These are phyloP conservation scores for Lunularia cruciata DNA, from an alignment of 225 moss, liverwort and hornwort genomes.

Conservation along the genomic window DNA sequence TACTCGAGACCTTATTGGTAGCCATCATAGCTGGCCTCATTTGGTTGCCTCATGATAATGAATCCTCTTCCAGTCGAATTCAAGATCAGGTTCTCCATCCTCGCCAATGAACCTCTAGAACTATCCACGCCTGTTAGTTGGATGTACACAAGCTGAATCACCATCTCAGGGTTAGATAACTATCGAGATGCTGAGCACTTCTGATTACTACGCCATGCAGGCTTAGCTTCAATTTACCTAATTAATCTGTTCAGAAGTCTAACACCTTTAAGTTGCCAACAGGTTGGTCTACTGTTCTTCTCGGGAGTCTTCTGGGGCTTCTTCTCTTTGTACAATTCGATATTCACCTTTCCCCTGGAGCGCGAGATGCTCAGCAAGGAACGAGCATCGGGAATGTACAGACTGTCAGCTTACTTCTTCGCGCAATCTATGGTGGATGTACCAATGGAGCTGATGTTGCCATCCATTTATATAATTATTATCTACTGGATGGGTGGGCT, in stretches of 20 bases:
- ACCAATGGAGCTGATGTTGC: constrained; percentile 66
- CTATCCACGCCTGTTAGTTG: too few relatives aligned
- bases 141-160: too few relatives aligned
- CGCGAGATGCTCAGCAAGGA: constrained; percentile 73
- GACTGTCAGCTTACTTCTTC: constrained; percentile 66
- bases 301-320: constrained; percentile 68
- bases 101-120: not conserved
- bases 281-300: constrained; percentile 74
- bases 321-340: constrained; percentile 66
- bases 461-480: constrained; percentile 52
- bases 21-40: constrained; percentile 59
- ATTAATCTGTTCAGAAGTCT: not conserved
- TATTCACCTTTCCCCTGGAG: constrained; percentile 79
- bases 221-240: too few relatives aligned
- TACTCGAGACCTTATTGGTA: constrained; percentile 54
- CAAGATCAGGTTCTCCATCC: constrained; percentile 30
- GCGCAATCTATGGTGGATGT: constrained; percentile 67
- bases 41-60: constrained; percentile 79
- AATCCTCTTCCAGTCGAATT: constrained; percentile 24
- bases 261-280: not conserved
- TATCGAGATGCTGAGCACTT: too few relatives aligned
- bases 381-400: constrained; percentile 68
- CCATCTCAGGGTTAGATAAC: too few relatives aligned
- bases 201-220: too few relatives aligned
- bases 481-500: constrained; percentile 78